These are phyloP conservation scores for Collybia sp. DNA, from an alignment of 768 basidiomycete genomes.

Conservation along the genomic window DNA sequence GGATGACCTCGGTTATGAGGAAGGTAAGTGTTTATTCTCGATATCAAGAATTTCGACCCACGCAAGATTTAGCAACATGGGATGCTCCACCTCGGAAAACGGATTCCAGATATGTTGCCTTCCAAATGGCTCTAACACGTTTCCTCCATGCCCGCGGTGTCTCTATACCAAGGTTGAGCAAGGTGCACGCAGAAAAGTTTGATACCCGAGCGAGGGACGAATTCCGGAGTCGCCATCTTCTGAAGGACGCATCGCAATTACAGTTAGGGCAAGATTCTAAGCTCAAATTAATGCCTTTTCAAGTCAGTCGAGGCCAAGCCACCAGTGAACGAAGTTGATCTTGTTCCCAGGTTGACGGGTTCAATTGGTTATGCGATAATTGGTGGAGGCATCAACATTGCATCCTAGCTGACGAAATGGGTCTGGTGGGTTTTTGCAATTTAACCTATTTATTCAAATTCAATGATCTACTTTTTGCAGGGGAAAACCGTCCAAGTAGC, in stretches of 20 bases:
- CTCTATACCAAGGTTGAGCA: slow-evolving; percentile 45
- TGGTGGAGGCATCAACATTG: slow-evolving; percentile 86
- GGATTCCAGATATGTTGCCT: slow-evolving; percentile 59
- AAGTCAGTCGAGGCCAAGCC: slow-evolving; percentile 39
- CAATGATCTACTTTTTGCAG: slow-evolving; percentile 28
- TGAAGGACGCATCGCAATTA: slow-evolving; percentile 52
- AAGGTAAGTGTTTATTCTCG: slow-evolving; percentile 49
- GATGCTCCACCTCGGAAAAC: slow-evolving; percentile 74
- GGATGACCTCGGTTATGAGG: slow-evolving; percentile 90
- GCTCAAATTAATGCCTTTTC: slow-evolving; percentile 83
- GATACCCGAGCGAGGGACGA: slow-evolving; percentile 53
- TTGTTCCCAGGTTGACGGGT: slow-evolving; percentile 58
- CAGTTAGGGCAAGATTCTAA: slow-evolving; percentile 60
- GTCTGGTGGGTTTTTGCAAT: slow-evolving; percentile 48
- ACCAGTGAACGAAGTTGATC: not conserved
- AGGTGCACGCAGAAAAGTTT: slow-evolving; percentile 34
- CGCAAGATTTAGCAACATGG: slow-evolving; percentile 66
- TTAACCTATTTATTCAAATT: not conserved
- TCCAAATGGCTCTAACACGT: slow-evolving; percentile 57
- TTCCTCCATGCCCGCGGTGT: slow-evolving; percentile 64
- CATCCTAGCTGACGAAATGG: slow-evolving; percentile 98
- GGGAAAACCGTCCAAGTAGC: slow-evolving; percentile 93
- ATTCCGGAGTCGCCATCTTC: slow-evolving; percentile 38
- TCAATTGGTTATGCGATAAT: slow-evolving; percentile 82
- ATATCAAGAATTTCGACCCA: not conserved